A percentile compares a stretch with the other conserved stretches of the same genome.
Conservation (phyloP, 1,139 yeast genomes). For the Geotrichum reessii region DNA sequence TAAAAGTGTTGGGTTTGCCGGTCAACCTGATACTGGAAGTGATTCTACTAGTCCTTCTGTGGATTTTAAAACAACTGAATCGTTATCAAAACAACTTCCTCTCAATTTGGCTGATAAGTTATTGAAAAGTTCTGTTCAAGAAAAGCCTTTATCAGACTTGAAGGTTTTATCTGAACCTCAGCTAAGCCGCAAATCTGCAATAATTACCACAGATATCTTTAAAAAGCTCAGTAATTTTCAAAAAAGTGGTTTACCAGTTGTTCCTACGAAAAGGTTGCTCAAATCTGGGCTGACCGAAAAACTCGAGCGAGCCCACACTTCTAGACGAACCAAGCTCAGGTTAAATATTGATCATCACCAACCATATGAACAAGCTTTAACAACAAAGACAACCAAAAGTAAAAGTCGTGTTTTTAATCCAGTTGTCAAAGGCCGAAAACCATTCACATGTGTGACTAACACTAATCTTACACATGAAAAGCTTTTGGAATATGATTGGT, state of each 20-base stretch:
- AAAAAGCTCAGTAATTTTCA: background rate
- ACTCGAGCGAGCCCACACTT: background rate
- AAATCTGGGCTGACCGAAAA: background rate
- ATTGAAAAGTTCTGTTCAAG: background rate
- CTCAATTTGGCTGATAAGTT: background rate
- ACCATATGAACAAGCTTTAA: background rate
- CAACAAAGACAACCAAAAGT: background rate
- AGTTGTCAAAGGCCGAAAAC: background rate
- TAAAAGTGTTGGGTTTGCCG: background rate
- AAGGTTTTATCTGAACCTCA: background rate
- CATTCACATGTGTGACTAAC: background rate
- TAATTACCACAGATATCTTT: background rate
- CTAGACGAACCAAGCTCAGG: background rate
- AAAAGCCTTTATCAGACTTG: background rate
- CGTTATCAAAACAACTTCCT: background rate
- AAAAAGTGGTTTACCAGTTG: background rate
- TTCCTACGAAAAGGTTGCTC: background rate
- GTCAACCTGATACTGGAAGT: background rate
- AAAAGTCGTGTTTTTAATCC: background rate
- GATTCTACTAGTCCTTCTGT: too few relatives aligned
- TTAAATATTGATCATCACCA: background rate
- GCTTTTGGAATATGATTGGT: slow-evolving; percentile 31
- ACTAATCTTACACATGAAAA: background rate
- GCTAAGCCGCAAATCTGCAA: background rate
- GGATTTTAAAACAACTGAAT: too few relatives aligned